Percentiles rank a stretch among this genome's conserved stretches.
These are phyloP conservation scores for Xylaria sp. DNA, from an alignment of 2,329 filamentous ascomycete genomes.

Conservation along the genomic window DNA sequence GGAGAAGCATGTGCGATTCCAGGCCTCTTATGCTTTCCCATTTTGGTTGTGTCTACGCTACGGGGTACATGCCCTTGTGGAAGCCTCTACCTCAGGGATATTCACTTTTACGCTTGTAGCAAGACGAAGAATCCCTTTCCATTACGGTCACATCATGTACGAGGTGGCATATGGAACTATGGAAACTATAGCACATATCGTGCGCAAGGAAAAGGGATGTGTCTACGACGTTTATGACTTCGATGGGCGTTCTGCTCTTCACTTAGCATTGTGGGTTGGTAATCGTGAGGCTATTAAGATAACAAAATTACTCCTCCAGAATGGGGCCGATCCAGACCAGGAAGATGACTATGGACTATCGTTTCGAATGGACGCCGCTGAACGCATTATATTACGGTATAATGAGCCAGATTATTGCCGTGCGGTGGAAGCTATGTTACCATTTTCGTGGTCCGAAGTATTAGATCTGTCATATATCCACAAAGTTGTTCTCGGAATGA, in stretches of 20 bases:
- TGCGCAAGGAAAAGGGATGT: neutral
- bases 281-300: neutral
- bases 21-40: slow-evolving; percentile 8
- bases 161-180: neutral
- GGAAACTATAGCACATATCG: neutral
- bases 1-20: slow-evolving; percentile 11
- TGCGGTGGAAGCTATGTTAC: slow-evolving; percentile 1
- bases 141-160: neutral
- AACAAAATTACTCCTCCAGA: slow-evolving; percentile 9
- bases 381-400: no score
- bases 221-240: neutral
- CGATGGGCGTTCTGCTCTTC: slow-evolving; percentile 1
- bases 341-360: slow-evolving; percentile 14
- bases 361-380: neutral
- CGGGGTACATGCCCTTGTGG: slow-evolving; percentile 2
- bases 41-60: slow-evolving; percentile 8
- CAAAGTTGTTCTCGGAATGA: slow-evolving; percentile 10
- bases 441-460: slow-evolving; percentile 2
- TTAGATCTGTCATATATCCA: slow-evolving; percentile 2
- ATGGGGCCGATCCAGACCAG: slow-evolving; percentile 17
- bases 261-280: neutral
- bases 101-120: slow-evolving; percentile 8
- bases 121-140: slow-evolving; percentile 8
- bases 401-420: neutral
- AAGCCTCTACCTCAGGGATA: slow-evolving; percentile 11